Evolutionary conservation across 768 basidiomycete genomes (phyloP).

Genomic region (Candolleomyces aberdarensis): DNA sequence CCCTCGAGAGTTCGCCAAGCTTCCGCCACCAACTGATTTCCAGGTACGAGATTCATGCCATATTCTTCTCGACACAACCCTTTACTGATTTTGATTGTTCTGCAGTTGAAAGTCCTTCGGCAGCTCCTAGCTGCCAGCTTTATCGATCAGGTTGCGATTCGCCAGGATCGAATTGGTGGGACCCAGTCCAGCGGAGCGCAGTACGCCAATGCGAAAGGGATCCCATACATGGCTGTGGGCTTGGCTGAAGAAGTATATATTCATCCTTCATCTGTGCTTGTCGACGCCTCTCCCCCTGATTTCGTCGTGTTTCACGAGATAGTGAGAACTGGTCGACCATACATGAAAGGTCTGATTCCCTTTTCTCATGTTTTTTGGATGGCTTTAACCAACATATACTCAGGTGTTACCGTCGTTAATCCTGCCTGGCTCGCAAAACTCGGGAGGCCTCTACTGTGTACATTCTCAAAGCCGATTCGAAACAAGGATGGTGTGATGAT

Average conservation of each 20-base stretch:
- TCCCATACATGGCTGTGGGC: slow-evolving; percentile 81
- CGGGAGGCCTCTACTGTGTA: slow-evolving; percentile 77
- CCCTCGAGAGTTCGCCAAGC: slow-evolving; percentile 56
- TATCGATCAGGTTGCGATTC: slow-evolving; percentile 92
- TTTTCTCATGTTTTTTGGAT: not conserved
- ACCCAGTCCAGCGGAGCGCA: slow-evolving; percentile 57
- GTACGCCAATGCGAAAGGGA: slow-evolving; percentile 71
- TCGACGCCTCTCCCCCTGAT: slow-evolving; percentile 70
- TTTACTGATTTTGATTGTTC: slow-evolving; percentile 4
- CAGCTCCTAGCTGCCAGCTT: slow-evolving; percentile 88
- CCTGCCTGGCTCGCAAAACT: slow-evolving; percentile 83
- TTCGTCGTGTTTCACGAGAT: slow-evolving; percentile 85
- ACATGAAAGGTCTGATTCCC: slow-evolving; percentile 67
- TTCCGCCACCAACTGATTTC: slow-evolving; percentile 71
- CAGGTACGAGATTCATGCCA: slow-evolving; percentile 49
- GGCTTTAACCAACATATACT: not conserved
- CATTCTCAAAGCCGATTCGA: slow-evolving; percentile 83
- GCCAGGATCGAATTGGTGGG: slow-evolving; percentile 76
- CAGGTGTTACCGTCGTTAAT: slow-evolving; percentile 83
- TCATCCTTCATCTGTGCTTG: slow-evolving; percentile 84
- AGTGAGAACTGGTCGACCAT: slow-evolving; percentile 68
- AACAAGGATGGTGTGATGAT: slow-evolving; percentile 64
- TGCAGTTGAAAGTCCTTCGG: slow-evolving; percentile 81
- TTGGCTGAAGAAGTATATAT: slow-evolving; percentile 87
- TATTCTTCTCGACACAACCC: not conserved